Evolutionary conservation across 2,329 filamentous ascomycete genomes (phyloP), one percentile per base, ranked within the genome.

Genomic region (Balansia obtecta): DNA sequence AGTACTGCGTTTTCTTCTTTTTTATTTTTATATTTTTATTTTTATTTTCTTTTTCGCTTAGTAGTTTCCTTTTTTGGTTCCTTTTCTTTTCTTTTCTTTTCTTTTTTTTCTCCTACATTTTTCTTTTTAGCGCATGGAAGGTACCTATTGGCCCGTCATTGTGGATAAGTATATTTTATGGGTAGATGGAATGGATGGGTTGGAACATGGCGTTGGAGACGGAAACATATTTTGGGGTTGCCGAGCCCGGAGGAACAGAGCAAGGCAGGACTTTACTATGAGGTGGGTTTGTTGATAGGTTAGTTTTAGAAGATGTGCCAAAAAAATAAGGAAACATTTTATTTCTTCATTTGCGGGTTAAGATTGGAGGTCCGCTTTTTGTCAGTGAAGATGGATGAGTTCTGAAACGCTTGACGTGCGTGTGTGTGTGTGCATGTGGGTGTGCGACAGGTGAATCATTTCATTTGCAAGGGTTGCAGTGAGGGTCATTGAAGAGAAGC

Each of bases 51-150:
- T 27, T 27, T 27, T 27, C 4, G 27, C 27, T 27, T 27, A 5
- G 27, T 27, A 7, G 27, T 27, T 27, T 27, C 39, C 10, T 46
- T 30, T 42, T 43, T 43, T 46, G 33, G 30, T 49, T 52, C 16
- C 46, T 48, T 40, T 49, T 54, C 18, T 38, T 39, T 51, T 37
- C 32, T 33, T 10, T 48, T 40, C 10, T 11, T 40, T 16, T 11
- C 22, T 32, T 43, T 38, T 34, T 22, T 33, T 37, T 44, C 12
- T 16, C 33, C 6, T 38, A 22, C n/a, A 11, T 20, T 7, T 20
- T 39, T 27, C 12, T 20, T 39, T 27, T 47, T 34, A 16, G 46
- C 27, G 38, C 15, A 33, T 16, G 27, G 38, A 12, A 6, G 15
- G 15, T 22, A 48, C 38, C 46, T 33, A 48, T 6, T 42, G 39